Evolutionary conservation across 352 stramenopile species (phyloP), one percentile per base, ranked within the genome.

Genomic region (Phytophthora parvispora): DNA sequence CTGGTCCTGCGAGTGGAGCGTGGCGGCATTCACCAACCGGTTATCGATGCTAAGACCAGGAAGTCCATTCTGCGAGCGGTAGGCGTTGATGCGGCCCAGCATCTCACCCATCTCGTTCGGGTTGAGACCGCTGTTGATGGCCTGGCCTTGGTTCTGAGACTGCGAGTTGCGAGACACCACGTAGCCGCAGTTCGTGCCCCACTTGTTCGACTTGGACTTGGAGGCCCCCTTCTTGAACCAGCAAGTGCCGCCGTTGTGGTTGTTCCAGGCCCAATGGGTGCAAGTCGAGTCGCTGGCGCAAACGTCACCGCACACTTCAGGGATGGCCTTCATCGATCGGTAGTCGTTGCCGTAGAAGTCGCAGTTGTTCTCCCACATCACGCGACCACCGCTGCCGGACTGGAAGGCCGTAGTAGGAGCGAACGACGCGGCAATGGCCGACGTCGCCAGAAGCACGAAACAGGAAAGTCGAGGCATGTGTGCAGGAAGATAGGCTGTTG

Each of bases 11-110:
- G 81, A 84, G 59, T 89, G 78, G 9, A 69, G 24, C 25, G 65
- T 60, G n/a, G 81, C 81, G 3, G 81, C 77, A 0, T 38, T 55
- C 9, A 69, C 49, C 22, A 89, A 67, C 22, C 67, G 72, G n/a
- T 52, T 66, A 71, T 87, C 75, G 36, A 78, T 73, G 20, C 61
- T 80, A 32, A 89, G 70, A 22, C 66, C 61, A 12, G 49, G 18
- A 13, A 79, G 63, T 15, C 75, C 75, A 10, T 78, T 62, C 45
- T 81, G 67, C 9, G 63, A 52, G 16, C 83, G 78, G 63, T 88
- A 84, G 18, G 43, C 45, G 53, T 91, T 91, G 24, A 91, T 80
- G 7, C 56, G 51, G 18, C 53, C 56, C 27, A 91, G 57, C 83
- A 91, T 91, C 4, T 68, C 57, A n/a, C 70, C 31, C 51, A 66